These are phyloP conservation scores for Emergomyces orientalis DNA, from an alignment of 2,329 filamentous ascomycete species.

Conservation along the genomic window DNA sequence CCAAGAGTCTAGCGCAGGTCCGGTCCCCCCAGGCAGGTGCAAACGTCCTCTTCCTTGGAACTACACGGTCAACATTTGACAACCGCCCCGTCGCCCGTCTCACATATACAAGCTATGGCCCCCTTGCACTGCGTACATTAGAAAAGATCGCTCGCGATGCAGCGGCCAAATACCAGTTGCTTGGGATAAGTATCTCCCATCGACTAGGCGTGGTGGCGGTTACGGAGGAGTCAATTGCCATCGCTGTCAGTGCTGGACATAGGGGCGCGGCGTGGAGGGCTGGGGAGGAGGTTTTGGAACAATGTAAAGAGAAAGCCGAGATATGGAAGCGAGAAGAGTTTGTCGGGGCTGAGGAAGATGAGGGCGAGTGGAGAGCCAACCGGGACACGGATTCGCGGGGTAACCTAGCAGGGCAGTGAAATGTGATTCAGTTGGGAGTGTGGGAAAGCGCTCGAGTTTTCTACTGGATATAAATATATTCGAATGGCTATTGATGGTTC, in stretches of 20 bases:
- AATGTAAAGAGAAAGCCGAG: constrained; percentile 78
- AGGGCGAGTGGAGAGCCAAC: constrained; percentile 74
- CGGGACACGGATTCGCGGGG: constrained; percentile 56
- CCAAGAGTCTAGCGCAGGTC: constrained; percentile 26
- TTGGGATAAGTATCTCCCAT: constrained; percentile 71
- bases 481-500: no score
- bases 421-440: background rate
- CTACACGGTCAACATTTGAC: constrained; percentile 37
- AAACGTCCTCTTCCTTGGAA: constrained; percentile 40
- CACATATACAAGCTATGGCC: constrained; percentile 38
- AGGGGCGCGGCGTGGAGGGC: constrained; percentile 76
- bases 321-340: constrained; percentile 95
- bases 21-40: constrained; percentile 37
- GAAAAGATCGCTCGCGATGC: constrained; percentile 32
- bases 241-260: constrained; percentile 77
- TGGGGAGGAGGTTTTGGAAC: constrained; percentile 80
- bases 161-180: constrained; percentile 53
- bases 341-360: constrained; percentile 56
- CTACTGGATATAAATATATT: no score
- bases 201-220: constrained; percentile 77
- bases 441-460: no score
- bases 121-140: constrained; percentile 35
- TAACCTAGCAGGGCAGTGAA: constrained; percentile 12
- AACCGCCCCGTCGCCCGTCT: constrained; percentile 34
- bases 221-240: constrained; percentile 85